phyloP scores from a whole-genome alignment of 495 filamentous ascomycete species.

The Aspergillus wentii region DNA sequence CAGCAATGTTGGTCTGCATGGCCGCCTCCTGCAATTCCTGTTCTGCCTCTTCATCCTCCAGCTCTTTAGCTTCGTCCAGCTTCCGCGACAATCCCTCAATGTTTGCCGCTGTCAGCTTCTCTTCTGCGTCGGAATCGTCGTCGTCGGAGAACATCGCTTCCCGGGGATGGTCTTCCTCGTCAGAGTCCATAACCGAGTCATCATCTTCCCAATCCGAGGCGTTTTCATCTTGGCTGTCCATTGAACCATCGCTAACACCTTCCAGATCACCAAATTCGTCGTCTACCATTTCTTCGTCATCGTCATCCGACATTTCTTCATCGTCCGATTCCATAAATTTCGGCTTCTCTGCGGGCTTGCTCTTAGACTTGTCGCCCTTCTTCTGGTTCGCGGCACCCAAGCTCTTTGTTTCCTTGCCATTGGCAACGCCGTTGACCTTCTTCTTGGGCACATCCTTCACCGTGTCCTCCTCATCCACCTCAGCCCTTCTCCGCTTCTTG shows the following conservation, averaged over 20 bases:
- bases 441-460: conserved; percentile 34
- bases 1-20: conserved; percentile 90
- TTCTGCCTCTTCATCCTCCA: conserved; percentile 65
- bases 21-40: conserved; percentile 73
- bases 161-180: conserved; percentile 51
- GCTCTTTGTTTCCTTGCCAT: conserved; percentile 33
- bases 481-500: conserved; percentile 65
- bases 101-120: conserved; percentile 91
- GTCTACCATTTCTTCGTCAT: conserved; percentile 34
- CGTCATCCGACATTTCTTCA: conserved; percentile 31
- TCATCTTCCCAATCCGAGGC: conserved; percentile 55
- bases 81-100: conserved; percentile 86
- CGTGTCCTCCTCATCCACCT: conserved; percentile 32
- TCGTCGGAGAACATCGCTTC: conserved; percentile 89
- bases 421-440: conserved; percentile 39
- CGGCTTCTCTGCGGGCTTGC: conserved; percentile 28
- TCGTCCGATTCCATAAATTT: conserved; percentile 40
- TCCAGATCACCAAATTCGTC: conserved; percentile 54
- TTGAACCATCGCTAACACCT: conserved; percentile 40
- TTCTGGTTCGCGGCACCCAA: conserved; percentile 29
- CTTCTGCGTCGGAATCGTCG: conserved; percentile 81
- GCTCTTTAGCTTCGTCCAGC: conserved; percentile 64
- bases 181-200: conserved; percentile 72
- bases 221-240: conserved; percentile 49
- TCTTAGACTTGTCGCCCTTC: conserved; percentile 21